Base-by-base conservation (phyloP, 768 basidiomycete species). In the Leccinellum albellum region DNA sequence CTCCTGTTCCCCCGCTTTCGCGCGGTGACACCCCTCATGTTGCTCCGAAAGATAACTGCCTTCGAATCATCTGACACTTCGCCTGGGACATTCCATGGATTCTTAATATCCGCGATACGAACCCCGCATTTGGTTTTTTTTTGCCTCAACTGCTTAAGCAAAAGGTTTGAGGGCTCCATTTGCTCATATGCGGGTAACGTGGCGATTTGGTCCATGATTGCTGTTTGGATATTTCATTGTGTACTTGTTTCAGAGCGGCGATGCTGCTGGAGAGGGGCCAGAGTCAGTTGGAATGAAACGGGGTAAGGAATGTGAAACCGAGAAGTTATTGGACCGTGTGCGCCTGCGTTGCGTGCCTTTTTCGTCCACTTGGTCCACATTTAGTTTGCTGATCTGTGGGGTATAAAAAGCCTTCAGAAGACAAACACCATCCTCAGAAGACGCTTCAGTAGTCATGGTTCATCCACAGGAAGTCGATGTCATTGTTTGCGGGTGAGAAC, bases 401-500 rank as follows among this genome's bases (percentile, higher is more conserved):
- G 42, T 66, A 65, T 65, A 65, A 55, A 66, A 52, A 31, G 28
- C 21, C 52, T 14, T 24, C 40, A 32, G 32, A 12, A 49, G 21
- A 32, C 17, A 61, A 29, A 46, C 44, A 10, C 14, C 44, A 6
- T 26, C 26, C 20, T 33, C 40, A 42, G 40, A 20, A 44, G 2
- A 37, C 6, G 40, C 51, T 62, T 37, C 47, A 63, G 51, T 55
- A 50, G 52, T 26, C 59, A 77, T 74, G 73, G 74, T 74, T 57
- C 85, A 85, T 66, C 84, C 84, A 56, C 80, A 86, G 66, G 85
- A 86, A 78, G 86, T 88, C 70, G 86, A 87, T 73, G 75, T 87
- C 55, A 86, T 88, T 61, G 83, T 88, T 54, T 78, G 77, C 58
- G 86, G 86, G 76, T 77, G 62, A 52, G 72, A 8, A 33, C 50